These are phyloP conservation scores for Athelia psychrophila DNA, from an alignment of 1,284 basidiomycete genomes.

Conservation along the genomic window DNA sequence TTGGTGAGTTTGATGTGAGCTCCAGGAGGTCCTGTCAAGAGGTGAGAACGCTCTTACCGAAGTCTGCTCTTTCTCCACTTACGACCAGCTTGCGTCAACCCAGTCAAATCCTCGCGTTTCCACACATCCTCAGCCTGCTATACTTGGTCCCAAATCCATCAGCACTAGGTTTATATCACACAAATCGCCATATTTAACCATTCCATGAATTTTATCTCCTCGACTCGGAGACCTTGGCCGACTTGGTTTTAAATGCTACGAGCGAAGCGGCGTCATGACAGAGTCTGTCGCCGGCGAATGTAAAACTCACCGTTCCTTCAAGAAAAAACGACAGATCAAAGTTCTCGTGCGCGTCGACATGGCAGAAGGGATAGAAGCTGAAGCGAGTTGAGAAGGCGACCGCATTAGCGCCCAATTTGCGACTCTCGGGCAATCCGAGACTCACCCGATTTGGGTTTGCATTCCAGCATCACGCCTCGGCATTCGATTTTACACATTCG, in stretches of 20 bases:
- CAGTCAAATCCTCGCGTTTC: background rate
- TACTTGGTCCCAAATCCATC: background rate
- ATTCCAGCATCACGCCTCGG: conserved; percentile 9
- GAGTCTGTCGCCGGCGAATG: background rate
- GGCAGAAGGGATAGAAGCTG: too few relatives aligned
- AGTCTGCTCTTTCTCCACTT: background rate
- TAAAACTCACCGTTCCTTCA: background rate
- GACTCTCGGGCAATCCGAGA: too few relatives aligned
- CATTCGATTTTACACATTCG: too few relatives aligned
- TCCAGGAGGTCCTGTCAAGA: background rate
- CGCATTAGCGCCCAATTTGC: too few relatives aligned
- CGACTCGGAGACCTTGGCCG: background rate
- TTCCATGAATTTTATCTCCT: background rate
- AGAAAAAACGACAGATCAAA: conserved; percentile 20
- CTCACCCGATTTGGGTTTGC: too few relatives aligned
- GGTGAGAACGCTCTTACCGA: background rate
- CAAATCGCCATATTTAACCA: background rate
- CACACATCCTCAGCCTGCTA: too few relatives aligned
- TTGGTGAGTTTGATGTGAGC: background rate
- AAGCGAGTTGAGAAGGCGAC: too few relatives aligned
- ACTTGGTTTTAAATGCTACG: background rate
- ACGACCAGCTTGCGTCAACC: background rate
- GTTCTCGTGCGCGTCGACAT: background rate
- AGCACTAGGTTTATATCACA: background rate
- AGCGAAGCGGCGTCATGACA: background rate